These are phyloP conservation scores for Kwoniella shandongensis DNA, from an alignment of 768 basidiomycete species.

Conservation along the genomic window DNA sequence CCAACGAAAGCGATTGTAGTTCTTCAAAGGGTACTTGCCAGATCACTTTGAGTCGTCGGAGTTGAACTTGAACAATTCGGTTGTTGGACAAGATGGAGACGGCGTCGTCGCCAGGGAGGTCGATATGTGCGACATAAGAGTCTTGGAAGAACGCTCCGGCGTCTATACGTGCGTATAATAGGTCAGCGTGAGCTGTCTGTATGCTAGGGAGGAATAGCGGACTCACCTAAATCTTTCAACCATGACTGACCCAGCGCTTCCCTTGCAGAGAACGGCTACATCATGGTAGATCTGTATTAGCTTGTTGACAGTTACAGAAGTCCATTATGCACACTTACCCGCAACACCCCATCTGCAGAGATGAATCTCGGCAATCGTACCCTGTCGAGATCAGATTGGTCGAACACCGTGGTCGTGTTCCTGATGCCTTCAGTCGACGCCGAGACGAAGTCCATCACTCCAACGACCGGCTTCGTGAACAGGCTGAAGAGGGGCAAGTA, in stretches of 20 bases:
- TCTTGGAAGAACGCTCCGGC: conserved; percentile 77
- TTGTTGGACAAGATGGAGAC: conserved; percentile 66
- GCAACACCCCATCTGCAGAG: conserved; percentile 79
- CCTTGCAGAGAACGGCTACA: conserved; percentile 79
- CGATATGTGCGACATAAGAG: conserved; percentile 85
- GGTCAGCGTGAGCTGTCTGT: too few relatives aligned
- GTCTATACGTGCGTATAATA: conserved; percentile 1
- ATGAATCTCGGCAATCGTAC: conserved; percentile 83
- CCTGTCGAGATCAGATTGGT: conserved; percentile 83
- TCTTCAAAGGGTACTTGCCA: conserved; percentile 90
- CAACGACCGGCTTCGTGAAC: conserved; percentile 94
- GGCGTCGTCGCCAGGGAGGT: conserved; percentile 73
- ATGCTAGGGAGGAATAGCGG: too few relatives aligned
- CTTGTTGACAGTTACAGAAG: neutral
- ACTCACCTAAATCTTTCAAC: conserved; percentile 77
- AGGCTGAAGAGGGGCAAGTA: conserved; percentile 61
- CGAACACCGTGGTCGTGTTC: conserved; percentile 98
- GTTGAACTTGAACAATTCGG: conserved; percentile 78
- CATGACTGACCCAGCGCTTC: conserved; percentile 94
- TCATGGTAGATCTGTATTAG: conserved; percentile 2
- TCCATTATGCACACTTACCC: conserved; percentile 59
- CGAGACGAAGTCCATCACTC: conserved; percentile 91
- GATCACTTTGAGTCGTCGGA: conserved; percentile 75
- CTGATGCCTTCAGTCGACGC: conserved; percentile 95
- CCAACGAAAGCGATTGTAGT: conserved; percentile 81